Base-by-base conservation (phyloP, 2,329 filamentous ascomycete genomes). In the Verticillium albo-atrum region DNA sequence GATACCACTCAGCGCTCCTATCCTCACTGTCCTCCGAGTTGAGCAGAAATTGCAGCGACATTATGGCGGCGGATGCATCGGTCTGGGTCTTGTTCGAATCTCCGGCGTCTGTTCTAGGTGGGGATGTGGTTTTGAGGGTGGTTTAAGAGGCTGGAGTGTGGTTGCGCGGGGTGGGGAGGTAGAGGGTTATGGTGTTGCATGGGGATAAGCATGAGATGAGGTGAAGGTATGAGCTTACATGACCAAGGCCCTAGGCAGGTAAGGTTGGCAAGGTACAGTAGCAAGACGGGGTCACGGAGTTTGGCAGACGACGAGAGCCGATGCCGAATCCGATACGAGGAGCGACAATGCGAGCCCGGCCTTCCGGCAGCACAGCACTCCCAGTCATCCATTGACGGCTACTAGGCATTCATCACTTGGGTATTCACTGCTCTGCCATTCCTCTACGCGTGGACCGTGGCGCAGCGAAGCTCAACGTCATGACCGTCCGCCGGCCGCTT, bases 11-110 rank as follows among this genome's bases (percentile, higher is more conserved):
- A 6, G 54, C 34, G 34, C 34, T 37, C 7, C 34, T 27, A 25
- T 56, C 54, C 54, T 56, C 54, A 27, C n/a, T 26, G 6, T 56
- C 54, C 34, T 56, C 54, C 54, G 37, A 26, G 34, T 56, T 56
- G 54, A 56, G 54, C 14, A 56, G 34, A 15, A 56, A 56, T 56
- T 28, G 34, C 32, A 56, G 54, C 42, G 54, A 56, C 54, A 56
- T 56, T 47, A 47, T 23, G 42, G 42, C 42, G 42, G n/a, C 42
- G 42, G 42, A 47, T 47, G 42, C 42, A 47, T 47, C 42, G 42
- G 42, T 47, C 42, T 23, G 42, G 17, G 42, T 47, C 9, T 47
- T 20, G 3, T 47, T 47, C 7, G n/a, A 23, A 23, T 47, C 42
- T 47, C n/a, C 17, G 25, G 42, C n/a, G n/a, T 47, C 42, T 12